A percentile compares a stretch with the other conserved stretches of the same genome.
Evolutionary conservation across 2,329 filamentous ascomycete genomes (phyloP).

Genomic region (Fusarium odoratissimum): DNA sequence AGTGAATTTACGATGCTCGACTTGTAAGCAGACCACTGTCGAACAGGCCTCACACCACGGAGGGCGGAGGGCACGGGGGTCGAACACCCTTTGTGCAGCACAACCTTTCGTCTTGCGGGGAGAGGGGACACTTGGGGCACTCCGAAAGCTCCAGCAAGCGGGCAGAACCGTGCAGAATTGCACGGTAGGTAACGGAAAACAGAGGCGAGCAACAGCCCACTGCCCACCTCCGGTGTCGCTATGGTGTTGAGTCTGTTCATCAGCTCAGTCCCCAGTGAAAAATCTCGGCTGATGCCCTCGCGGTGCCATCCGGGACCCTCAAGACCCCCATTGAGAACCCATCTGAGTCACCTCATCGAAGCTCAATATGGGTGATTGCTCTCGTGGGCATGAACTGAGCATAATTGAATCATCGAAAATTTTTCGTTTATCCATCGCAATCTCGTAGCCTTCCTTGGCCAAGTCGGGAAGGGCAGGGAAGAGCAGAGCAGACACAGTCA

Average conservation of each 20-base stretch:
- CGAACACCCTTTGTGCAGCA: conserved; percentile 35
- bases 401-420: conserved; percentile 31
- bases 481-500: conserved; percentile 24
- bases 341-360: conserved; percentile 46
- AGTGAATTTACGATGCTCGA: conserved; percentile 33
- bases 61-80: conserved; percentile 31
- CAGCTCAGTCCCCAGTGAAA: conserved; percentile 43
- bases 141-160: conserved; percentile 38
- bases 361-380: conserved; percentile 35
- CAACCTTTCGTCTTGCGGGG: conserved; percentile 31
- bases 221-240: conserved; percentile 48
- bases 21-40: conserved; percentile 40
- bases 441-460: conserved; percentile 26
- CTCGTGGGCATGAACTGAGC: conserved; percentile 35
- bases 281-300: conserved; percentile 47
- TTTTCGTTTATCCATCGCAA: conserved; percentile 35
- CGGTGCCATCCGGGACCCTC: conserved; percentile 46
- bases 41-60: conserved; percentile 42
- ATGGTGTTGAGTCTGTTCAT: conserved; percentile 38
- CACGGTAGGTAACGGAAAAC: conserved; percentile 38
- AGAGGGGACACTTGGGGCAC: conserved; percentile 33
- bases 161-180: conserved; percentile 46
- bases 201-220: conserved; percentile 46
- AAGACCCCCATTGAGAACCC: conserved; percentile 26
- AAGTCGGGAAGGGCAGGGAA: conserved; percentile 15